phyloP scores from a whole-genome alignment of 495 filamentous ascomycete genomes.

The Tirmania nivea region DNA sequence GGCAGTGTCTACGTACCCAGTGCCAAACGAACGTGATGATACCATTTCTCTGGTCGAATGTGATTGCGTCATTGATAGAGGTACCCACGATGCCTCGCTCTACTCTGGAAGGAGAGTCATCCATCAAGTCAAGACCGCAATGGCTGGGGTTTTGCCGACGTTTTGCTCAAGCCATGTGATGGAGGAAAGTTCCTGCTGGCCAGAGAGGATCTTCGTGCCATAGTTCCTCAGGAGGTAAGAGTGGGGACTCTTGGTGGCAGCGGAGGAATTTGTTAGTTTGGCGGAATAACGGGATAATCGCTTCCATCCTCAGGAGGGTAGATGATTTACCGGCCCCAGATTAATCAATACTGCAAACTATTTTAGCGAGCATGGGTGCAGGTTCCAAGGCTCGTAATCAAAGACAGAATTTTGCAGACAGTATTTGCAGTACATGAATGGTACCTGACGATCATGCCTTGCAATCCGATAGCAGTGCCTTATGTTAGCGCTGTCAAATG shows the following conservation, averaged over 20 bases:
- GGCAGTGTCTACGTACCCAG: slow-evolving; percentile 21
- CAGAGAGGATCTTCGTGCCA: slow-evolving; percentile 27
- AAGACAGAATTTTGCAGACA: too few relatives aligned
- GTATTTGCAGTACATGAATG: too few relatives aligned
- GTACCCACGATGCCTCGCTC: slow-evolving; percentile 21
- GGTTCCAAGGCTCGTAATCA: too few relatives aligned
- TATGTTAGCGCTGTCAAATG: too few relatives aligned
- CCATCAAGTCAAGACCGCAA: slow-evolving; percentile 27
- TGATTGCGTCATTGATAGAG: slow-evolving; percentile 27
- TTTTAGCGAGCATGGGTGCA: too few relatives aligned
- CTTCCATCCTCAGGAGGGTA: too few relatives aligned
- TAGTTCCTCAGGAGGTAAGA: slow-evolving; percentile 19
- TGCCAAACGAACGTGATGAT: slow-evolving; percentile 29
- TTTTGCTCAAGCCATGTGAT: slow-evolving; percentile 22
- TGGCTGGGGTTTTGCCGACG: slow-evolving; percentile 27
- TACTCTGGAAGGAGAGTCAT: slow-evolving; percentile 27
- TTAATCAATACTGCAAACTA: too few relatives aligned
- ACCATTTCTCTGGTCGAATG: slow-evolving; percentile 22
- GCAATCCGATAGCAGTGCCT: too few relatives aligned
- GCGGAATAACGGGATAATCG: too few relatives aligned
- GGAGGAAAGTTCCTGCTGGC: slow-evolving; percentile 25
- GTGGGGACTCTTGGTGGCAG: slow-evolving; percentile 10
- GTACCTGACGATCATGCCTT: too few relatives aligned
- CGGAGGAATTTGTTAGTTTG: slow-evolving; percentile 1
- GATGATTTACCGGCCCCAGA: too few relatives aligned